Percentiles rank a stretch among this genome's conserved stretches.
phyloP scores from a whole-genome alignment of 345 rosid genomes.

The Camelina hispida region DNA sequence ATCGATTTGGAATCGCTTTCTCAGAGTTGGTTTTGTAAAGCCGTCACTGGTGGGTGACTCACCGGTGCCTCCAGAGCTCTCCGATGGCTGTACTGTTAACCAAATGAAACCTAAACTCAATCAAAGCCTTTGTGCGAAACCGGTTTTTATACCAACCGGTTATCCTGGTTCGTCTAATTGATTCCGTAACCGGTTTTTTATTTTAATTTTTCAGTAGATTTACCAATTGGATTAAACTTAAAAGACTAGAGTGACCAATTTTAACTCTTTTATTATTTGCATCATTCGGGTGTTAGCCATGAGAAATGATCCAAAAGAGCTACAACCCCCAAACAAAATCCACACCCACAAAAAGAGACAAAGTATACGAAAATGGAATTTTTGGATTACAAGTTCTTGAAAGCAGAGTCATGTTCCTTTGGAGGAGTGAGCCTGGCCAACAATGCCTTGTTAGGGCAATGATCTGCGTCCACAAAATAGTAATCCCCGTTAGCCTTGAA shows the following conservation, averaged over 20 bases:
- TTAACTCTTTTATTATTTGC: conserved; percentile 38
- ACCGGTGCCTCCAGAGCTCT: conserved; percentile 24
- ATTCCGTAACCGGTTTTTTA: background rate
- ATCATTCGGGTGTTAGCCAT: background rate
- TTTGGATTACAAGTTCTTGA: conserved; percentile 70
- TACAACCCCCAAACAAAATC: conserved; percentile 23
- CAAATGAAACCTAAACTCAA: background rate
- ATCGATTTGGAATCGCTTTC: background rate
- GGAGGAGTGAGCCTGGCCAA: conserved; percentile 78
- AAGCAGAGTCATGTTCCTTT: conserved; percentile 74
- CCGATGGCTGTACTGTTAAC: conserved; percentile 1
- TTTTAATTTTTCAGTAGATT: background rate
- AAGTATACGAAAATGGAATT: background rate
- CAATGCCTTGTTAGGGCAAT: conserved; percentile 89
- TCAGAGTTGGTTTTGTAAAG: background rate
- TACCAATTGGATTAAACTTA: background rate
- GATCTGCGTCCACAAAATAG: conserved; percentile 80
- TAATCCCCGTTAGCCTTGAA: conserved; percentile 77
- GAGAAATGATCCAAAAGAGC: conserved; percentile 27
- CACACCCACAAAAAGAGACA: conserved; percentile 11
- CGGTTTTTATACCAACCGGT: conserved; percentile 29
- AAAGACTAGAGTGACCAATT: background rate
- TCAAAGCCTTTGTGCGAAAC: background rate
- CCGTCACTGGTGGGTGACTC: conserved; percentile 7
- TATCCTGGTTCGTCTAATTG: background rate